A percentile compares a stretch with the other conserved stretches of the same genome.
Conservation (phyloP, 2,329 filamentous ascomycete genomes). For the Fusarium lateritium region DNA sequence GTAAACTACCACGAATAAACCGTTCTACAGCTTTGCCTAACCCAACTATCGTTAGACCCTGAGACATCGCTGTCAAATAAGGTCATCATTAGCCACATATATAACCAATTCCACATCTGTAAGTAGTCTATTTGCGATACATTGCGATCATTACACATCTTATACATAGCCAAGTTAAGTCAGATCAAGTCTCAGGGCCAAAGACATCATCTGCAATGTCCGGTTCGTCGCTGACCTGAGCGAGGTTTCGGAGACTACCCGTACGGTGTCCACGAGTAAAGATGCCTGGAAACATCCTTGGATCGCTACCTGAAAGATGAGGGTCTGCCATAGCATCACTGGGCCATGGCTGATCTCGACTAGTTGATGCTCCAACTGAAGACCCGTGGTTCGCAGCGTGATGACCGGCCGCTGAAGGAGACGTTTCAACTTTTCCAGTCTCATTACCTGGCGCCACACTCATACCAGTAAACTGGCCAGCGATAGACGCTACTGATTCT, state of each 20-base stretch:
- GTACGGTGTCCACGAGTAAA: conserved; percentile 66
- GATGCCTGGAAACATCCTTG: conserved; percentile 80
- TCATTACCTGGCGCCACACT: conserved; percentile 16
- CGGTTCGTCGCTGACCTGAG: conserved; percentile 45
- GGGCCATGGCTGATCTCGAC: conserved; percentile 56
- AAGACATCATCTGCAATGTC: conserved; percentile 35
- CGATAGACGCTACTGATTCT: conserved; percentile 37
- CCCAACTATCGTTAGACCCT: background rate
- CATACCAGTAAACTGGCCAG: conserved; percentile 14
- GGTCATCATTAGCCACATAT: background rate
- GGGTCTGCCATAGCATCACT: conserved; percentile 59
- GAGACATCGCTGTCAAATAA: conserved; percentile 7
- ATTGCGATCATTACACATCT: background rate
- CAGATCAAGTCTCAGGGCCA: conserved; percentile 35
- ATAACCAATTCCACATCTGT: conserved; percentile 5
- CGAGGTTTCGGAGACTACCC: conserved; percentile 57
- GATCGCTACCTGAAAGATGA: conserved; percentile 72
- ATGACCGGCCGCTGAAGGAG: conserved; percentile 27
- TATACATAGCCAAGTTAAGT: conserved; percentile 1
- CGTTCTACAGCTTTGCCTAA: conserved; percentile 8
- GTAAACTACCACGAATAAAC: conserved; percentile 1
- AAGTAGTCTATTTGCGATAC: conserved; percentile 6
- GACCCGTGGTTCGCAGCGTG: conserved; percentile 38
- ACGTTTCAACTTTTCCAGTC: conserved; percentile 22
- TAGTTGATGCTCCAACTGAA: conserved; percentile 36